Evolutionary conservation across 345 rosid genomes (phyloP).

Genomic region (Brassica incana): DNA sequence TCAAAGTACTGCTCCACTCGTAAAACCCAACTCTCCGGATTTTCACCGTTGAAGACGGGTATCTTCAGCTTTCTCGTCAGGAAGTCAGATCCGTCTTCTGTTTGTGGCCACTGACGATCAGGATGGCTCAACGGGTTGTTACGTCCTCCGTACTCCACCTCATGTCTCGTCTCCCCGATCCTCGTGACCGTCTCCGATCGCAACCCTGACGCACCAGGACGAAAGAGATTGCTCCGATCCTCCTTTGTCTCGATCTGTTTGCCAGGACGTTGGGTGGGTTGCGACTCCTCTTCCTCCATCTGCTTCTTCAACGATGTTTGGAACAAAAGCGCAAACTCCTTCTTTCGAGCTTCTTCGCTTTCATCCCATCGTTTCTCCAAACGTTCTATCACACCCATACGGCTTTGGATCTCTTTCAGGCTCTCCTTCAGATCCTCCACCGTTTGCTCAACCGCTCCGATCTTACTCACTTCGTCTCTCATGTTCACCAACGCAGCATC

Average conservation of each 20-base stretch:
- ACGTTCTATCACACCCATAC: too few relatives aligned
- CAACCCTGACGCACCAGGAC: neutral
- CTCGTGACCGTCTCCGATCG: neutral
- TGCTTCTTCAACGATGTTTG: neutral
- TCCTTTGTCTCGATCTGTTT: neutral
- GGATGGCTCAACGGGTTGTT: neutral
- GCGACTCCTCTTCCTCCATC: neutral
- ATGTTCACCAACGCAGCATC: too few relatives aligned
- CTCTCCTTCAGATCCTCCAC: too few relatives aligned
- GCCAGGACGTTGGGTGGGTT: neutral
- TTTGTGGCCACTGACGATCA: neutral
- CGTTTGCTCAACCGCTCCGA: too few relatives aligned
- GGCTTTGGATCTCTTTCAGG: too few relatives aligned
- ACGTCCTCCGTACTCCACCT: neutral
- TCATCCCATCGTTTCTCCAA: too few relatives aligned
- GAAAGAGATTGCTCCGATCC: neutral
- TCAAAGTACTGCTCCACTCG: too few relatives aligned
- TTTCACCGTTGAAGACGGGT: too few relatives aligned
- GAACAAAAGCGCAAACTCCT: neutral
- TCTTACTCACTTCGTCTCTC: too few relatives aligned
- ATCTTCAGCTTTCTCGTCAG: neutral
- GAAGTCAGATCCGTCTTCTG: neutral
- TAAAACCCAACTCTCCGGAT: too few relatives aligned
- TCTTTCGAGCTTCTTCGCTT: neutral
- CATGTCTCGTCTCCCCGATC: neutral